A percentile compares a stretch with the other conserved stretches of the same genome.
Evolutionary conservation across 768 basidiomycete species (phyloP).

Genomic region (Lyophyllum decastes): DNA sequence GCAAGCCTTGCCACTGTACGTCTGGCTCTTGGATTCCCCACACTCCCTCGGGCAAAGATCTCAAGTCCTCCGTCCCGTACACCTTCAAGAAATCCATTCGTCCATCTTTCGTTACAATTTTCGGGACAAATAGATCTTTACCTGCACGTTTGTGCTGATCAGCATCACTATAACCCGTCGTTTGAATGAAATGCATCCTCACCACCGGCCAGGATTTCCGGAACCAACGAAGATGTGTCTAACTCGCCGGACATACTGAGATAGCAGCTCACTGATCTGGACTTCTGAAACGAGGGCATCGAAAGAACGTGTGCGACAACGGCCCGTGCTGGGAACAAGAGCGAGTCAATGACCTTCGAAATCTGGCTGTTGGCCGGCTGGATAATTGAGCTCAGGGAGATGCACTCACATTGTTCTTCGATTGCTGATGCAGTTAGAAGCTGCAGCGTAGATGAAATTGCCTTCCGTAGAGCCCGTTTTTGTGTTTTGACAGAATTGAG

Average conservation of each 20-base stretch:
- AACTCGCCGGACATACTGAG: constrained; percentile 79
- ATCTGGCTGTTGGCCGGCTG: background rate
- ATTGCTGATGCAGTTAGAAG: constrained; percentile 44
- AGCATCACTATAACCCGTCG: background rate
- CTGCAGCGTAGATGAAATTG: constrained; percentile 45
- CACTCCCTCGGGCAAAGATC: constrained; percentile 53
- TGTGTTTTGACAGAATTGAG: constrained; percentile 37
- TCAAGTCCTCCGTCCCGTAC: constrained; percentile 59
- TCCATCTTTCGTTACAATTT: constrained; percentile 45
- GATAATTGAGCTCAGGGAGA: background rate
- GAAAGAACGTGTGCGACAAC: constrained; percentile 50
- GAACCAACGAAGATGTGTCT: constrained; percentile 54
- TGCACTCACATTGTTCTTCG: constrained; percentile 61
- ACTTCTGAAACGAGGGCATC: constrained; percentile 50
- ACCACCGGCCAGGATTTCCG: constrained; percentile 59
- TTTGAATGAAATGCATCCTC: constrained; percentile 15
- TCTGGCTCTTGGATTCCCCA: constrained; percentile 82
- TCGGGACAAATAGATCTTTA: constrained; percentile 73
- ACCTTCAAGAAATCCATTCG: constrained; percentile 71
- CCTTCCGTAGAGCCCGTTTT: constrained; percentile 58
- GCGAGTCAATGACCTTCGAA: constrained; percentile 5
- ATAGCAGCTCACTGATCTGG: constrained; percentile 67
- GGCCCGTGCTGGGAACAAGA: constrained; percentile 37
- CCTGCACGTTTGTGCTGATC: constrained; percentile 35
- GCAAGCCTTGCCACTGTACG: constrained; percentile 38